Base-by-base conservation (phyloP, 495 filamentous ascomycete genomes). In the Lophiotrema nucula region DNA sequence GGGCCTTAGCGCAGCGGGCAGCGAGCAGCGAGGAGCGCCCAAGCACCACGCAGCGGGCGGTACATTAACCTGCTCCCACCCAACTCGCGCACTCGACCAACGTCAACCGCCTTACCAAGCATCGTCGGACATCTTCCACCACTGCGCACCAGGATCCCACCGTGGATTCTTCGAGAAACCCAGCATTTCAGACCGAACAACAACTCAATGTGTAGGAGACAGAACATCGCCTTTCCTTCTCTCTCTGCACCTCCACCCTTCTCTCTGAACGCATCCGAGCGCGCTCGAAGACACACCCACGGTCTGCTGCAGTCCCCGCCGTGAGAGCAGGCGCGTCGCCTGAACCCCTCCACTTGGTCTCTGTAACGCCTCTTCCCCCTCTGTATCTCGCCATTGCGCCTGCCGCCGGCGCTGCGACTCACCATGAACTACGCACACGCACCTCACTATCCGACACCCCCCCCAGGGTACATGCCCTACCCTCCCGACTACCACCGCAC, bases 401-500 rank as follows among this genome's bases (percentile, higher is more conserved):
- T 19, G 46, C 37, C 44, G 22, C 31, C 41, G 47, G 58, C 54
- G 46, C 60, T 37, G 49, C 6, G 38, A n/a, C 50, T n/a, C 39
- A 46, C 28, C 56, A 69, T 70, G 68, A 61, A 66, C 64, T 65
- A 67, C 57, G 51, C 46, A 31, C 57, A 67, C 54, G 51, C 39
- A 26, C 57, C 66, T 23, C 64, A 66, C 44, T 72, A 72, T 56
- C 64, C 70, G 22, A 65, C 58, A 25, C 67, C 67, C 43, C 64
- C 69, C 12, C 68, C 70, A 23, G 55, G 60, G 53, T 71, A 71
- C 53, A 57, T 66, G 56, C 56, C 60, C 49, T 68, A 63, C 65
- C n/a, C n/a, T n/a, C n/a, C n/a, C n/a, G 69, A 72, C 48, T 70
- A 69, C 53, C 54, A 53, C 27, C 67, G 68, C 45, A 69, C 71